A percentile compares a stretch with the other conserved stretches of the same genome.
These are phyloP conservation scores for Zalaria sp. DNA, from an alignment of 2,329 filamentous ascomycete genomes.

Conservation along the genomic window DNA sequence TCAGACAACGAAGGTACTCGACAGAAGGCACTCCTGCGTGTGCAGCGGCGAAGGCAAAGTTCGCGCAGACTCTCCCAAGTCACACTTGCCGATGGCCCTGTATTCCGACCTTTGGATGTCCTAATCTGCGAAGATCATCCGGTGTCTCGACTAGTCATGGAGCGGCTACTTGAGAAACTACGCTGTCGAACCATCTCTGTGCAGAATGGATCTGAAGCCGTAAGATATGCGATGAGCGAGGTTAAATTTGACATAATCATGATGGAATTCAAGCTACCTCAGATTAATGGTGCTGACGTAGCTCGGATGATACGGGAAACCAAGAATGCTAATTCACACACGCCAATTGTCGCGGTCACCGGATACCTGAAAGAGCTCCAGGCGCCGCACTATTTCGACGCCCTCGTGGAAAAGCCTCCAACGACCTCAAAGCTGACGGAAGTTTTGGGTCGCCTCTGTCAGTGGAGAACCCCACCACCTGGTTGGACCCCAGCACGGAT, in stretches of 20 bases:
- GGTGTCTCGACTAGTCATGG: constrained; percentile 96
- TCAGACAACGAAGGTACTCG: constrained; percentile 95
- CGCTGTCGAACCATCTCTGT: constrained; percentile 90
- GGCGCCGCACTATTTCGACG: constrained; percentile 90
- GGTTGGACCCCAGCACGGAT: constrained; percentile 34
- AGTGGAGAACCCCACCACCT: constrained; percentile 73
- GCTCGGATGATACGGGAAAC: constrained; percentile 96
- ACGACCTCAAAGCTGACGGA: constrained; percentile 84
- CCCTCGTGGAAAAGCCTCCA: constrained; percentile 89
- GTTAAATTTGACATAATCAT: constrained; percentile 99
- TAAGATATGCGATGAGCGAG: constrained; percentile 87
- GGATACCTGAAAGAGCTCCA: constrained; percentile 96
- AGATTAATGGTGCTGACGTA: constrained; percentile 89
- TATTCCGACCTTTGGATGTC: constrained; percentile 82
- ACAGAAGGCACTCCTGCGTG: constrained; percentile 76
- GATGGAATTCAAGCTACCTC: constrained; percentile 89
- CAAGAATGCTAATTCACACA: constrained; percentile 86
- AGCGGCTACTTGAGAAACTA: constrained; percentile 87
- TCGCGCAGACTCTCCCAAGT: constrained; percentile 90
- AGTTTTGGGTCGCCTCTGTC: constrained; percentile 72
- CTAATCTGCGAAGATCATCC: constrained; percentile 97
- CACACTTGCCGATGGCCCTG: constrained; percentile 66
- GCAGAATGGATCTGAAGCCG: constrained; percentile 77
- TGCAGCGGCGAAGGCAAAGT: constrained; percentile 87
- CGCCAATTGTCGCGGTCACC: constrained; percentile 90